Base-by-base conservation (phyloP, 169 alveolate genomes). In the Amoebophrya sp. region DNA sequence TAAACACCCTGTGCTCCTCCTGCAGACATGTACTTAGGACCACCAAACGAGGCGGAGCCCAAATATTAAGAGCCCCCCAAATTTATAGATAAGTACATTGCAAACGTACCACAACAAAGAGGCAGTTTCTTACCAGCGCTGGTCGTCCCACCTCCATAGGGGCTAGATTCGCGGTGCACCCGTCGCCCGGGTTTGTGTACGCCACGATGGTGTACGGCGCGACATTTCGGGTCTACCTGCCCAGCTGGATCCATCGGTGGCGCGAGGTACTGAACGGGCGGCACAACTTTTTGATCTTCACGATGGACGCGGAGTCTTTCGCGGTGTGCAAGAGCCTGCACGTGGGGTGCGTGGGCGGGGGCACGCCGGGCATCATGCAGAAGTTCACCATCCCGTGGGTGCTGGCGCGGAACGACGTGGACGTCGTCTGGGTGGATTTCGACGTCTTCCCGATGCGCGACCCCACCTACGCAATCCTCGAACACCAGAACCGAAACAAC, bases 321-420 rank as follows among this genome's bases (percentile, higher is more conserved):
- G 29, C 2, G 29, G 26, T 15, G 40, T 70, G 89, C 20, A 39
- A 41, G 7, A 13, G 20, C 20, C 5, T 16, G 34, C 34, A 16
- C 10, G 23, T 29, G 29, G 78, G 78, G 10, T 58, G 78, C 78
- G 78, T 58, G 29, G 38, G 78, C 89, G 42, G 89, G 18, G 89
- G 89, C 26, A 70, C 89, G 89, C 89, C 89, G 89, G 42, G 89
- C 89, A 70, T 70, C 89, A 70, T 70, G 45, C 40, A 70, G 29
- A 70, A 70, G 89, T 70, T 70, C 89, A 70, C 89, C 26, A 34
- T 70, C 45, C 89, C 89, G 20, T 39, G 40, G 45, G 42, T 70
- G n/a, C 89, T 70, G 45, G 45, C 42, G 40, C 42, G 7, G 18
- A 13, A 29, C 89, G 89, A 20, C 42, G 40, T 70, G 89, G 89